These are phyloP conservation scores for Monosporascus ibericus DNA, from an alignment of 2,329 filamentous ascomycete species.

Conservation along the genomic window DNA sequence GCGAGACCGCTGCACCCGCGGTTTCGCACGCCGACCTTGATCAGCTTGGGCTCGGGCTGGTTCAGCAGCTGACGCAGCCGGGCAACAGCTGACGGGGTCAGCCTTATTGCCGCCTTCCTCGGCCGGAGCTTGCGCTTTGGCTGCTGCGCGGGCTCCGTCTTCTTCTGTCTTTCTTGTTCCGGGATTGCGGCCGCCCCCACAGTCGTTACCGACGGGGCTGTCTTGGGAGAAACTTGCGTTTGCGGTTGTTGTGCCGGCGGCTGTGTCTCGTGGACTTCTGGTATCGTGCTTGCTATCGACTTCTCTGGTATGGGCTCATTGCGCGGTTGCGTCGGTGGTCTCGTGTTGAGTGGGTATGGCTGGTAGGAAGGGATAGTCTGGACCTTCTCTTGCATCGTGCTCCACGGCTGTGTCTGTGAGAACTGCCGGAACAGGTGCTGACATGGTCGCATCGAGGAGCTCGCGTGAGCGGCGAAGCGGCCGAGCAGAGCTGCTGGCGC, in stretches of 20 bases:
- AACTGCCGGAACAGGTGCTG: slow-evolving; percentile 36
- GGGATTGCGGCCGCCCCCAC: slow-evolving; percentile 36
- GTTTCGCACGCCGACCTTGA: slow-evolving; percentile 91
- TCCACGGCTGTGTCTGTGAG: slow-evolving; percentile 26
- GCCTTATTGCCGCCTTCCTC: slow-evolving; percentile 84
- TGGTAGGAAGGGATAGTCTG: slow-evolving; percentile 37
- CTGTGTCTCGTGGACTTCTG: slow-evolving; percentile 48
- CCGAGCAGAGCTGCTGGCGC: slow-evolving; percentile 19
- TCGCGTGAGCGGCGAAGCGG: slow-evolving; percentile 29
- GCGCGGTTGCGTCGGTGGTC: slow-evolving; percentile 32
- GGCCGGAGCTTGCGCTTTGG: slow-evolving; percentile 65
- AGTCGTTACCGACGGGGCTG: neutral
- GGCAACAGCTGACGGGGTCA: slow-evolving; percentile 73
- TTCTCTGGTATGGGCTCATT: slow-evolving; percentile 40
- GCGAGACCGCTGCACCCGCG: slow-evolving; percentile 88
- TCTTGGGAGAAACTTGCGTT: neutral
- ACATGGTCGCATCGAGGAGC: slow-evolving; percentile 32
- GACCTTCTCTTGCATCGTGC: slow-evolving; percentile 21
- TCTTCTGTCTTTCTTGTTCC: slow-evolving; percentile 64
- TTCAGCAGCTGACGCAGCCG: slow-evolving; percentile 73
- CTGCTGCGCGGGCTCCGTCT: slow-evolving; percentile 43
- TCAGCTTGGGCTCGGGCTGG: slow-evolving; percentile 84
- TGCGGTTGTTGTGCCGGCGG: slow-evolving; percentile 26
- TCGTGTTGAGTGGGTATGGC: slow-evolving; percentile 43
- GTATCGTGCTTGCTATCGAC: slow-evolving; percentile 42